Conservation (phyloP, 1,284 basidiomycete genomes). For the Cerioporus squamosus region DNA sequence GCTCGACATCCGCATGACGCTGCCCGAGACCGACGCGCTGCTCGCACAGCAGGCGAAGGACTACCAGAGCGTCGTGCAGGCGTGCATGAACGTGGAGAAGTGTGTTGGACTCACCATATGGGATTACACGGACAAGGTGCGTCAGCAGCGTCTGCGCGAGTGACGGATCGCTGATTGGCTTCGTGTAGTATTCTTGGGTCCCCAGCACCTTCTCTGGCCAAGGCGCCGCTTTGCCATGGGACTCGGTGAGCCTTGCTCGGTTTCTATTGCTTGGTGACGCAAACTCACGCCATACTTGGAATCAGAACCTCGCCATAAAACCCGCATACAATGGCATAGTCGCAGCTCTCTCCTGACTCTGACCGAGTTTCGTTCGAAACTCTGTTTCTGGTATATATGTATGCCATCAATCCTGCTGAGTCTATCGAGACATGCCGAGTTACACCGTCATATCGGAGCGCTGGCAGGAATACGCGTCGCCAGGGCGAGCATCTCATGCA, state of each 20-base stretch:
- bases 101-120: slow-evolving; percentile 56
- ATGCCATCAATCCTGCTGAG: too few relatives aligned
- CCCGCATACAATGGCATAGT: slow-evolving; percentile 30
- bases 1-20: slow-evolving; percentile 56
- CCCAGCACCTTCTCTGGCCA: slow-evolving; percentile 40
- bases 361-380: background rate
- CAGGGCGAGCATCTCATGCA: too few relatives aligned
- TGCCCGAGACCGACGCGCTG: slow-evolving; percentile 48
- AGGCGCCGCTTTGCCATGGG: slow-evolving; percentile 41
- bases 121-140: slow-evolving; percentile 50
- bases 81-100: slow-evolving; percentile 46
- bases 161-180: background rate
- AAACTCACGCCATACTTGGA: background rate
- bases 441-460: too few relatives aligned
- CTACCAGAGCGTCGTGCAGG: slow-evolving; percentile 48
- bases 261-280: background rate
- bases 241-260: slow-evolving; percentile 28
- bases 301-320: slow-evolving; percentile 27
- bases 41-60: slow-evolving; percentile 54
- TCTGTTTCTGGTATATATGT: too few relatives aligned
- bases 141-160: background rate
- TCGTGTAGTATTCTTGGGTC: slow-evolving; percentile 39
- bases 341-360: slow-evolving; percentile 11
- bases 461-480: too few relatives aligned
- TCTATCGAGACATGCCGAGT: too few relatives aligned